Evolutionary conservation across 257 asterid species (phyloP).

Genomic region (Solanum raphanifolium): DNA sequence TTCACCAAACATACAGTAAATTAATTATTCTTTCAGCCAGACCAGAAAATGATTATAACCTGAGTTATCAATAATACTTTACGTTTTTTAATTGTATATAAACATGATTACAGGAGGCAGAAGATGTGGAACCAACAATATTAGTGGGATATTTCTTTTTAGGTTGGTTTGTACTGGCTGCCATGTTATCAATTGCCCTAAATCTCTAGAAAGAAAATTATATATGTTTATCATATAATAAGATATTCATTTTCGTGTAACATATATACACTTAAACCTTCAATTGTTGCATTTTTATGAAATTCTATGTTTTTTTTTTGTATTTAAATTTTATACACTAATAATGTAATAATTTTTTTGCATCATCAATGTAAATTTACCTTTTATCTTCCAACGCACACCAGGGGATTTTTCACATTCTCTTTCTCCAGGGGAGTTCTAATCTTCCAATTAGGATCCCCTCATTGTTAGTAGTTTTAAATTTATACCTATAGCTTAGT

Average conservation of each 20-base stretch:
- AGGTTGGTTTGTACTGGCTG: constrained; percentile 47
- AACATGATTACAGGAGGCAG: constrained; percentile 44
- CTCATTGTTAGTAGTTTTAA: too few species aligned
- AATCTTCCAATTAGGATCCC: too few species aligned
- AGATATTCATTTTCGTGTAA: not conserved
- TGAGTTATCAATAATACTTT: too few species aligned
- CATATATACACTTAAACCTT: not conserved
- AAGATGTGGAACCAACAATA: constrained; percentile 62
- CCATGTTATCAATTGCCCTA: constrained; percentile 23
- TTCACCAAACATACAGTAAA: too few species aligned
- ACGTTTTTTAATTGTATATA: not conserved
- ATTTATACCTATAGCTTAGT: too few species aligned
- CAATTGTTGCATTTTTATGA: too few species aligned
- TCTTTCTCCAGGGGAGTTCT: too few species aligned
- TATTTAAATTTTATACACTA: not conserved
- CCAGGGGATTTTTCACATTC: too few species aligned
- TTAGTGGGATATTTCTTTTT: constrained; percentile 43
- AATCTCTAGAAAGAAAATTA: constrained; percentile 7
- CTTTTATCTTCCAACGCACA: not conserved
- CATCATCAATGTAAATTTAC: not conserved
- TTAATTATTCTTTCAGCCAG: too few species aligned
- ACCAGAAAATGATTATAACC: too few species aligned
- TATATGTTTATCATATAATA: not conserved
- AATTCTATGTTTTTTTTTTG: too few species aligned
- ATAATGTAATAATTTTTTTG: not conserved